These are phyloP conservation scores for Dactylellina leptospora DNA, from an alignment of 2,329 filamentous ascomycete species.

Conservation along the genomic window DNA sequence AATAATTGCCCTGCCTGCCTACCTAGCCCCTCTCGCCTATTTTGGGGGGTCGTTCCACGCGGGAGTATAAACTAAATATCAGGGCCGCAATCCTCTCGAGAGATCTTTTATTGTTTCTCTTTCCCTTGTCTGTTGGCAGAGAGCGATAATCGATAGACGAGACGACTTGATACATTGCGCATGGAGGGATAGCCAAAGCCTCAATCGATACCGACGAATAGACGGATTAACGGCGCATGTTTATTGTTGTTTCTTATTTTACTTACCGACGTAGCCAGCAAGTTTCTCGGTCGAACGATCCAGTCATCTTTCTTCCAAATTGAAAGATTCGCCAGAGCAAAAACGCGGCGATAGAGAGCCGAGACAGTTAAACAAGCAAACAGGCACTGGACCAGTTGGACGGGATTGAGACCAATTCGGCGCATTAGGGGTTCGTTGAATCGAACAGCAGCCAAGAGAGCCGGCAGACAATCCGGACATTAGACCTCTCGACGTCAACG, in stretches of 20 bases:
- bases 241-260: not conserved
- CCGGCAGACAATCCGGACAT: constrained; percentile 15
- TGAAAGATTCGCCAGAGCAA: not conserved
- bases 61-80: constrained; percentile 53
- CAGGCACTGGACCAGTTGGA: not conserved
- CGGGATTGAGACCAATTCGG: constrained; percentile 12
- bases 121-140: constrained; percentile 29
- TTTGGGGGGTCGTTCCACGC: constrained; percentile 53
- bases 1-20: constrained; percentile 29
- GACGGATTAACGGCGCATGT: constrained; percentile 6
- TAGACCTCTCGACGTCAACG: constrained; percentile 17
- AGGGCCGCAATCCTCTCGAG: constrained; percentile 31
- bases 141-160: constrained; percentile 37
- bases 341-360: too few species aligned
- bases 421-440: not conserved
- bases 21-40: constrained; percentile 53
- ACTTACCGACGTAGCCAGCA: not conserved
- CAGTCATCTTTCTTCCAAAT: not conserved
- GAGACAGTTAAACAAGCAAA: constrained; percentile 14
- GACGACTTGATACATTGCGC: constrained; percentile 13
- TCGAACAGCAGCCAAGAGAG: not conserved
- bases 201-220: constrained; percentile 31
- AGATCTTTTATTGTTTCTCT: constrained; percentile 21
- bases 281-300: not conserved
- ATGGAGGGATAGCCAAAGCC: constrained; percentile 23